phyloP scores from a whole-genome alignment of 2,329 filamentous ascomycete species.

The Clarireedia hainanense region DNA sequence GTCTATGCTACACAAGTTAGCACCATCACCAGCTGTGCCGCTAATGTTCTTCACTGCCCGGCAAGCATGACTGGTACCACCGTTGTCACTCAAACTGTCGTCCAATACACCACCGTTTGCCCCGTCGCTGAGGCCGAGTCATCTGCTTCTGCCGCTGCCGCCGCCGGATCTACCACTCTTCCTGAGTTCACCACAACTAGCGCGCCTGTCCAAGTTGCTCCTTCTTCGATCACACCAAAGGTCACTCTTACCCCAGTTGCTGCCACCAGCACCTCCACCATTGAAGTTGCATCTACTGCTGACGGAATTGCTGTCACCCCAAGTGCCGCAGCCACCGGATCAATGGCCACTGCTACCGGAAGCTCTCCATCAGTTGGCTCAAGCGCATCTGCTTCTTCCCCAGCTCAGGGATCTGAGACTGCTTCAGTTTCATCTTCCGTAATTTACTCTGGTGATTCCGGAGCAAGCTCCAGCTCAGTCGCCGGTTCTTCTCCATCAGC shows the following conservation, averaged over 20 bases:
- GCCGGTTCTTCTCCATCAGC: background rate
- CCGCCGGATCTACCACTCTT: background rate
- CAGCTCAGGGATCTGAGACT: background rate
- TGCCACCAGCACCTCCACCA: background rate
- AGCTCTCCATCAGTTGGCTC: background rate
- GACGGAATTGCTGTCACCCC: background rate
- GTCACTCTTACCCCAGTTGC: background rate
- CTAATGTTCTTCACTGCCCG: conserved; percentile 16
- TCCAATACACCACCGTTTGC: conserved; percentile 16
- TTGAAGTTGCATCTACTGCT: background rate
- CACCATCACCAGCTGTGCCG: conserved; percentile 14
- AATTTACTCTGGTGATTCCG: background rate
- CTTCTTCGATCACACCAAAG: background rate
- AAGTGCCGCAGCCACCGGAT: no score
- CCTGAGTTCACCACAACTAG: background rate
- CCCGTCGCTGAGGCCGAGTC: conserved; percentile 5
- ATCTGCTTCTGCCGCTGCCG: background rate
- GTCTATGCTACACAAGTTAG: conserved; percentile 11
- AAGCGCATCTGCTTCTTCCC: background rate
- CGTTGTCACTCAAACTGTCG: conserved; percentile 12
- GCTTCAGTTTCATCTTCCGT: background rate
- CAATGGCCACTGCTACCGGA: background rate
- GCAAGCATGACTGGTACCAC: conserved; percentile 4
- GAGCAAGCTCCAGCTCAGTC: background rate
- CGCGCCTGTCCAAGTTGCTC: background rate